These are phyloP conservation scores for Rhodofomes roseus DNA, from an alignment of 1,284 basidiomycete genomes.

Conservation along the genomic window DNA sequence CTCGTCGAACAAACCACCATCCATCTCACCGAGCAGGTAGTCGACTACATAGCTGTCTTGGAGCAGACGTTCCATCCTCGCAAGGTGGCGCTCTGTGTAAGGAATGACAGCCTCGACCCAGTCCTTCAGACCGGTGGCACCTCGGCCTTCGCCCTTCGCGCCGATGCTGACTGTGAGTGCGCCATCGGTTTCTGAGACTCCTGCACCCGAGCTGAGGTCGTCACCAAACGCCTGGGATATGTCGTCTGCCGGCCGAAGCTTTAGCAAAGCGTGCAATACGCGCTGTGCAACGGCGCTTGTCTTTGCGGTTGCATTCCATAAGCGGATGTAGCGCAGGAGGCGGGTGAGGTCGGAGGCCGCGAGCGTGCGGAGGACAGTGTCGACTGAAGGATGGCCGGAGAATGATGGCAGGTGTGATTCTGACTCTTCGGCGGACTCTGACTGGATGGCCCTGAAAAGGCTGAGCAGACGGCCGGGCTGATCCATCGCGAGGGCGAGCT, in stretches of 20 bases:
- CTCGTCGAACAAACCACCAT: conserved; percentile 65
- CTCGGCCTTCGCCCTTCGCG: conserved; percentile 21
- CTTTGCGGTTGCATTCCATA: conserved; percentile 92
- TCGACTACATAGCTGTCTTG: conserved; percentile 95
- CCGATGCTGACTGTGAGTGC: conserved; percentile 16
- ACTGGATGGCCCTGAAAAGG: conserved; percentile 70
- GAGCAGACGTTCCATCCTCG: conserved; percentile 80
- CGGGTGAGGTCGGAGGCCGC: conserved; percentile 72
- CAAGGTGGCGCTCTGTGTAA: conserved; percentile 91
- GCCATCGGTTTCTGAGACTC: conserved; percentile 5
- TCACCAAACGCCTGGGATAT: conserved; percentile 66
- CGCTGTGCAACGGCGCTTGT: conserved; percentile 86
- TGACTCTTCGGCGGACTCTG: conserved; percentile 10
- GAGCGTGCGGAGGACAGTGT: conserved; percentile 77
- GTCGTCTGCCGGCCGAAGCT: conserved; percentile 69
- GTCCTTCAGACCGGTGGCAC: conserved; percentile 58
- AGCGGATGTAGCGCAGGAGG: conserved; percentile 79
- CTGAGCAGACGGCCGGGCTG: conserved; percentile 87
- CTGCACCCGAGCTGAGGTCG: conserved; percentile 6
- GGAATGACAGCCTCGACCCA: conserved; percentile 85
- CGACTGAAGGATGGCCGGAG: conserved; percentile 72
- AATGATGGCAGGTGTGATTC: conserved; percentile 31
- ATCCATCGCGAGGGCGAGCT: conserved; percentile 87
- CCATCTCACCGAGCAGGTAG: conserved; percentile 91
- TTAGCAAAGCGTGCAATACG: conserved; percentile 81